These are phyloP conservation scores for Lathyrus tuberosus DNA, from an alignment of 306 rosid species.

Conservation along the genomic window DNA sequence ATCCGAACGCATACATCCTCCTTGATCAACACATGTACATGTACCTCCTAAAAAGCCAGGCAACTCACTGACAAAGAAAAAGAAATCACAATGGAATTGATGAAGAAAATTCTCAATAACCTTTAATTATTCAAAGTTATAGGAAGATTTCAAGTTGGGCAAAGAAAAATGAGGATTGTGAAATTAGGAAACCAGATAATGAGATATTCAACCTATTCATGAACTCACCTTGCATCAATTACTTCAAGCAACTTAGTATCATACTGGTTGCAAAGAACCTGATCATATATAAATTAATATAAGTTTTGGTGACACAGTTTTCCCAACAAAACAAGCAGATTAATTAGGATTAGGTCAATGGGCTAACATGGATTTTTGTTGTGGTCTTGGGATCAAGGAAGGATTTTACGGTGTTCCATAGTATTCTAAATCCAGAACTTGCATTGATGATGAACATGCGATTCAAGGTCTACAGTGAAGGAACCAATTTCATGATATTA, in stretches of 20 bases:
- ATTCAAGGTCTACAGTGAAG: too few relatives aligned
- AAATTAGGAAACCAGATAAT: constrained; percentile 7
- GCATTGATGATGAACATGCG: too few relatives aligned
- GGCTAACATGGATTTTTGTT: too few relatives aligned
- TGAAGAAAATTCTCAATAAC: neutral
- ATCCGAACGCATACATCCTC: constrained; percentile 90
- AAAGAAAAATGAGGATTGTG: too few relatives aligned
- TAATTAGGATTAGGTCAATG: too few relatives aligned
- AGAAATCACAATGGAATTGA: constrained; percentile 30
- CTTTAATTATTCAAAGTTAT: too few relatives aligned
- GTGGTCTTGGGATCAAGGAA: too few relatives aligned
- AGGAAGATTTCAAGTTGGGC: too few relatives aligned
- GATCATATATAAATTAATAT: constrained; percentile 33
- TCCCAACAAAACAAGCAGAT: too few relatives aligned
- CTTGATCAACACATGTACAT: constrained; percentile 78
- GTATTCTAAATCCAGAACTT: too few relatives aligned
- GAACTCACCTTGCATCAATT: constrained; percentile 79
- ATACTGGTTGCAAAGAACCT: constrained; percentile 92
- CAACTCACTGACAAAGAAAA: constrained; percentile 67
- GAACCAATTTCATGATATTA: too few relatives aligned
- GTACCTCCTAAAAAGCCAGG: constrained; percentile 90
- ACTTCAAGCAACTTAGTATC: constrained; percentile 85
- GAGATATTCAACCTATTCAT: constrained; percentile 13
- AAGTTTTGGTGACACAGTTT: constrained; percentile 33
- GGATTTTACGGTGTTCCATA: too few relatives aligned